Conservation (phyloP, 2,329 filamentous ascomycete genomes). For the Colletotrichum tofieldiae region DNA sequence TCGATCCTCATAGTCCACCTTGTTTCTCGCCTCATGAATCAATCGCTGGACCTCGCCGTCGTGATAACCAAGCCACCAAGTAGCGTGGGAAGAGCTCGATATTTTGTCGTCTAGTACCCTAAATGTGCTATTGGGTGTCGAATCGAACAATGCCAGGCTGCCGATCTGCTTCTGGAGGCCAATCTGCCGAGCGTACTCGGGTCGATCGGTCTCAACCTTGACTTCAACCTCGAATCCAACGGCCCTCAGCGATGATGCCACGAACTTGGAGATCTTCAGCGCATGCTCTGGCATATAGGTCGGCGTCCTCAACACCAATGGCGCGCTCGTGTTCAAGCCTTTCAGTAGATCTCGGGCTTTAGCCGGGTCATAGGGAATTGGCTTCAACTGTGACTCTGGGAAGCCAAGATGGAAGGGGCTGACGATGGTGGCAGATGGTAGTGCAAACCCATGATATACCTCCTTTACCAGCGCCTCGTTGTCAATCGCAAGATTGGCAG, state of each 20-base stretch:
- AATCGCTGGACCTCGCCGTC: constrained; percentile 15
- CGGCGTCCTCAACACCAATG: constrained; percentile 8
- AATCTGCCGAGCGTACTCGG: constrained; percentile 28
- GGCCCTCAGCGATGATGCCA: constrained; percentile 5
- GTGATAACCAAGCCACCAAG: constrained; percentile 28
- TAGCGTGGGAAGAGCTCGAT: constrained; percentile 15
- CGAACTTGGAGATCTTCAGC: constrained; percentile 24
- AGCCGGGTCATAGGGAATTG: not conserved
- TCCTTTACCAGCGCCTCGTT: constrained; percentile 19
- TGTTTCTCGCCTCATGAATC: constrained; percentile 8
- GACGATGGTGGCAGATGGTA: constrained; percentile 20
- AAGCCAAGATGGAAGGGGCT: constrained; percentile 25
- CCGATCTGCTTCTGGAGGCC: constrained; percentile 28
- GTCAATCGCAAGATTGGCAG: constrained; percentile 16
- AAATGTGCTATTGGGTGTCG: constrained; percentile 26
- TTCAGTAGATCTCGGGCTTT: constrained; percentile 2
- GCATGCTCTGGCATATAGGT: constrained; percentile 32
- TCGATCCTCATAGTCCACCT: not conserved
- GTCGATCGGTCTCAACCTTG: constrained; percentile 19
- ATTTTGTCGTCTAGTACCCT: constrained; percentile 31
- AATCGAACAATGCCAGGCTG: constrained; percentile 19
- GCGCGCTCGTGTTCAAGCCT: not conserved
- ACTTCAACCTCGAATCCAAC: constrained; percentile 11
- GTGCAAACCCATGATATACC: constrained; percentile 23
- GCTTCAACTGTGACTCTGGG: not conserved